Conservation (phyloP, 352 stramenopile species). For the Elongisporangium anandrum region DNA sequence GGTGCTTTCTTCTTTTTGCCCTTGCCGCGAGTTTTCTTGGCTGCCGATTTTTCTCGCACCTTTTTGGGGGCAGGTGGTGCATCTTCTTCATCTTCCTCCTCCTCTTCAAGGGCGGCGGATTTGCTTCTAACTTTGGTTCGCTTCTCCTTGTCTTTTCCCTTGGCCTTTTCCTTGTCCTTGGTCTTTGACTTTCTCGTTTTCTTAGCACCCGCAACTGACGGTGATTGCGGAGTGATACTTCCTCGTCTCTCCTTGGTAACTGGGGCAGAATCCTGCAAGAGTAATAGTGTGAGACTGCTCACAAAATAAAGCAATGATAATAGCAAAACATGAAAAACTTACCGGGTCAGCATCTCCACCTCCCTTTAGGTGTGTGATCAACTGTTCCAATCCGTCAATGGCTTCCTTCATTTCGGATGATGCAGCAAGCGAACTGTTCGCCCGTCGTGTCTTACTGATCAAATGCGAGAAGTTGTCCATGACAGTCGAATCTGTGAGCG, state of each 20-base stretch:
- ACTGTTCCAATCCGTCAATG: constrained; percentile 66
- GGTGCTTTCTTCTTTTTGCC: neutral
- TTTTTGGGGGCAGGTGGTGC: neutral
- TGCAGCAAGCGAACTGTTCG: constrained; percentile 24
- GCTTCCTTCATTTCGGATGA: constrained; percentile 71
- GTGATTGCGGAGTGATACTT: constrained; percentile 1
- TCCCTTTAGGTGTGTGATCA: constrained; percentile 43
- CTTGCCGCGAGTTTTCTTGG: neutral
- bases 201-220: constrained; percentile 12
- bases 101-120: constrained; percentile 14
- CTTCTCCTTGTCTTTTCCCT: constrained; percentile 23
- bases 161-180: constrained; percentile 11
- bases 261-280: neutral
- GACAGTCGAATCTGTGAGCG: constrained; percentile 90
- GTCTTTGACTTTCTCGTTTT: constrained; percentile 8
- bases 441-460: constrained; percentile 50
- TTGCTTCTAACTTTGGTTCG: constrained; percentile 24
- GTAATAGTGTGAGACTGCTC: too few relatives aligned
- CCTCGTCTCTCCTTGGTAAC: constrained; percentile 2
- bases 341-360: constrained; percentile 40
- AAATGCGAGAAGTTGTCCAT: constrained; percentile 88
- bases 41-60: neutral
- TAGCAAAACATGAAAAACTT: neutral
- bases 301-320: too few relatives aligned
- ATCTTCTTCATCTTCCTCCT: constrained; percentile 8